Base-by-base conservation (phyloP, 2,329 filamentous ascomycete species). In the Paracorniculantispora psalliotae region DNA sequence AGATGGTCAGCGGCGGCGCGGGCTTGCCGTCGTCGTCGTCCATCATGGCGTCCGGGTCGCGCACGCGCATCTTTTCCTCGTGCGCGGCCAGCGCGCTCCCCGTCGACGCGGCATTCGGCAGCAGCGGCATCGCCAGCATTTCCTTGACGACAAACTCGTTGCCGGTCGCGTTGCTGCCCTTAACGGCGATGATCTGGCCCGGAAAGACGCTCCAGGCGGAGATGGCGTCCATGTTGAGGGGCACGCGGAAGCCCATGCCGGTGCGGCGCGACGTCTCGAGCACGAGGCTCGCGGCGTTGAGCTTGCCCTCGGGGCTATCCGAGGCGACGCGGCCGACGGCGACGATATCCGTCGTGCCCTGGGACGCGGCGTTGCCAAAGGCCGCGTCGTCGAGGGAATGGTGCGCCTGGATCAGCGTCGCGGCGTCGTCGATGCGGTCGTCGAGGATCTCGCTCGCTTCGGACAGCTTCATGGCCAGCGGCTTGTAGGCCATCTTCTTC, bases 381-480 rank as follows among this genome's bases (percentile, higher is more conserved):
- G 85, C 88, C 19, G 84, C 82, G 61, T 94, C 88, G 19, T 94
- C 90, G 6, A 96, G 78, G 15, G 83, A 79, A 72, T 96, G 84
- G 64, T 92, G 80, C 59, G 88, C 83, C 73, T 90, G 86, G 5
- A 96, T 80, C 1, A 92, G 73, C n/a, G 79, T 76, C 61, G 85
- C 81, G 67, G 97, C 96, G 63, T 92, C 91, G 67, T 97, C 92
- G 76, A 99, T 97, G 66, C 92, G 83, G 73, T 97, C 93, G 73
- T 99, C 94, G 8, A 97, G 81, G 47, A 96, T 90, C 72, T 96
- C 92, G 4, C 93, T 96, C 0, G 91, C 87, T 71, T 97, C 92
- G 5, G 91, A 92, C 7, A 94, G 80, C 68, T 96, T 96, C 92
- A 97, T 96, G 2, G 91, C 89, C 80, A 97, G 87, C 2, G 92